Percentiles rank a stretch among this genome's conserved stretches.
Evolutionary conservation across 2,329 filamentous ascomycete species (phyloP).

Genomic region (Penicillium polonicum): DNA sequence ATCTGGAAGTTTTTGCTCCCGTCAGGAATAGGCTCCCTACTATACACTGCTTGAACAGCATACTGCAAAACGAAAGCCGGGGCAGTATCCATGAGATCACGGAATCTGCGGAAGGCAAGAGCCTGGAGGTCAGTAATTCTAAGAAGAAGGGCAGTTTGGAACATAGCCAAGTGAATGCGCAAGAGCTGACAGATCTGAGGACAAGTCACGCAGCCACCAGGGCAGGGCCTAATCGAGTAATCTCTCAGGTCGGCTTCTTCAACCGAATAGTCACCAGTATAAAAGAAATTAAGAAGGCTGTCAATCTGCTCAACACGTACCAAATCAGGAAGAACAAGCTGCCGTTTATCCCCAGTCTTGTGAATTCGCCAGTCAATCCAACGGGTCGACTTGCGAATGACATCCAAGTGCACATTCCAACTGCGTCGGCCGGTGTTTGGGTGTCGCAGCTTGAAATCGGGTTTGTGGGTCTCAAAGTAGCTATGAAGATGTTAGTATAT

Average conservation of each 20-base stretch:
- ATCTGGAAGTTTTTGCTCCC: not conserved
- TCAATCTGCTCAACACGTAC: not conserved
- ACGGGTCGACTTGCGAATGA: not conserved
- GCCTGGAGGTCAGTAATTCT: constrained; percentile 14
- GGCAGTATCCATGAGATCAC: constrained; percentile 7
- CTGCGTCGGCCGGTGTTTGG: not conserved
- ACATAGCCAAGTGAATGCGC: constrained; percentile 12
- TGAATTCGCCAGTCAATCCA: constrained; percentile 5
- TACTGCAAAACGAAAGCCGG: constrained; percentile 5
- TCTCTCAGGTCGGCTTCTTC: not conserved
- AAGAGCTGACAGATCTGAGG: constrained; percentile 10
- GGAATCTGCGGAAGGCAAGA: constrained; percentile 7
- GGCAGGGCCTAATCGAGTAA: not conserved
- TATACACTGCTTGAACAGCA: constrained; percentile 8
- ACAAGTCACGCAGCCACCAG: constrained; percentile 7
- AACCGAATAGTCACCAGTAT: constrained; percentile 15
- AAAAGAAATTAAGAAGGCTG: constrained; percentile 14
- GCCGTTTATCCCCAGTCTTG: not conserved
- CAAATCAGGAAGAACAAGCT: not conserved
- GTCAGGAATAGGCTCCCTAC: not conserved
- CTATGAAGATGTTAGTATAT: not conserved
- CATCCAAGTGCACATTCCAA: constrained; percentile 1
- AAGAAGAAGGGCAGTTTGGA: constrained; percentile 11
- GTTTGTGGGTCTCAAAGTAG: not conserved
- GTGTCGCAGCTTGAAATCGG: constrained; percentile 1